These are phyloP conservation scores for Phialophora verrucosa DNA, from an alignment of 2,329 filamentous ascomycete genomes.

Conservation along the genomic window DNA sequence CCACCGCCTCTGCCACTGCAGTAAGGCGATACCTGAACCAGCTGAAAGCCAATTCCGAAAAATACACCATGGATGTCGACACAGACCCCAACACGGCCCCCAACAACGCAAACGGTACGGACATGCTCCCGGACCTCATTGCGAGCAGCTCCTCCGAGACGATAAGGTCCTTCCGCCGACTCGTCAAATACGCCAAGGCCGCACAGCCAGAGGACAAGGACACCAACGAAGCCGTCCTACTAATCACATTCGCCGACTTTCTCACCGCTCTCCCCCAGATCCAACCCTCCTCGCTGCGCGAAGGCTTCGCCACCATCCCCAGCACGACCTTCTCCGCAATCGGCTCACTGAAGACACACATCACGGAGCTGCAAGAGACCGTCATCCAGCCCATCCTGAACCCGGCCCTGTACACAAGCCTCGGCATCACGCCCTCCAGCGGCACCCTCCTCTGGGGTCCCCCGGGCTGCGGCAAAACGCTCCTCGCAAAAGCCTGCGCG, in stretches of 20 bases:
- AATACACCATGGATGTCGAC: slow-evolving; percentile 61
- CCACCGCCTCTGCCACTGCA: slow-evolving; percentile 68
- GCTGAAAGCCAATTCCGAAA: slow-evolving; percentile 52
- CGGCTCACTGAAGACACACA: slow-evolving; percentile 79
- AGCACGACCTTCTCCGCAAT: slow-evolving; percentile 93
- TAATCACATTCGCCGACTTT: slow-evolving; percentile 72
- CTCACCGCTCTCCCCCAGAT: slow-evolving; percentile 74
- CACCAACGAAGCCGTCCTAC: slow-evolving; percentile 49
- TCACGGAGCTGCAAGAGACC: slow-evolving; percentile 79
- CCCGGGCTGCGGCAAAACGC: slow-evolving; percentile 93
- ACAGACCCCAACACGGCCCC: slow-evolving; percentile 24
- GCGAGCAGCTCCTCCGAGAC: slow-evolving; percentile 1
- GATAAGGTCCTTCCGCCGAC: slow-evolving; percentile 32
- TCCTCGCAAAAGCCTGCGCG: slow-evolving; percentile 93
- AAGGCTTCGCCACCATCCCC: slow-evolving; percentile 93
- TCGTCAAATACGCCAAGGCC: slow-evolving; percentile 29
- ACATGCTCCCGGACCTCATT: no score
- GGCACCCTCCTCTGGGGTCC: slow-evolving; percentile 96
- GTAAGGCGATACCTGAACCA: slow-evolving; percentile 65
- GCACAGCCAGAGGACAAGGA: slow-evolving; percentile 4
- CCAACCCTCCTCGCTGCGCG: slow-evolving; percentile 81
- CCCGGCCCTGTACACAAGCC: slow-evolving; percentile 74
- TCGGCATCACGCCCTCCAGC: slow-evolving; percentile 80
- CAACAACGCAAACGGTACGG: slow-evolving; percentile 7
- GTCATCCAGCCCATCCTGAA: slow-evolving; percentile 89